phyloP scores from a whole-genome alignment of 352 stramenopile genomes.

The Phytophthora crassamura region DNA sequence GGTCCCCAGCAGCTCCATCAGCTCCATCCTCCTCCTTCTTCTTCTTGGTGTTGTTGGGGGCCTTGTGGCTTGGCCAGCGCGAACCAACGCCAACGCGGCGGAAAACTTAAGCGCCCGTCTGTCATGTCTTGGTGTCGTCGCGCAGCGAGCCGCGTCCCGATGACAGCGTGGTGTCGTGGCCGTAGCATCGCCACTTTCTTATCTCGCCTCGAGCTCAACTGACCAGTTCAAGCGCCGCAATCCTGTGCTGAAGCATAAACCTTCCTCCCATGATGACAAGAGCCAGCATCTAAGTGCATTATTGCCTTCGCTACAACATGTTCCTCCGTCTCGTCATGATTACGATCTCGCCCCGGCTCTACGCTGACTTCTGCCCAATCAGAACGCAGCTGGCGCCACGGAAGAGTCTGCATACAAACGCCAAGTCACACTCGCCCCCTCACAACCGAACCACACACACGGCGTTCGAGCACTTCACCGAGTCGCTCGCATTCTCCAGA shows the following conservation, averaged over 20 bases:
- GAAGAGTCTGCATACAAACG: constrained; percentile 31
- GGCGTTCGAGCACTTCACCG: constrained; percentile 12
- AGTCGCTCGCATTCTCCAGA: constrained; percentile 32
- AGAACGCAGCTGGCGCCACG: constrained; percentile 24
- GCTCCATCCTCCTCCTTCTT: too few species aligned
- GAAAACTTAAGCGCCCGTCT: not conserved
- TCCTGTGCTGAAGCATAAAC: constrained; percentile 9
- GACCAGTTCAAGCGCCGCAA: constrained; percentile 15
- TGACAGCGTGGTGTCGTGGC: constrained; percentile 11
- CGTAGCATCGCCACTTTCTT: constrained; percentile 26
- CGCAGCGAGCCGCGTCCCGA: constrained; percentile 1
- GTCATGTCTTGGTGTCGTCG: constrained; percentile 17
- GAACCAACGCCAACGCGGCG: not conserved
- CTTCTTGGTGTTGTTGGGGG: too few species aligned
- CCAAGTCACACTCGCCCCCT: constrained; percentile 10
- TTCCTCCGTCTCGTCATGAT: not conserved
- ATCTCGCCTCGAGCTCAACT: constrained; percentile 15
- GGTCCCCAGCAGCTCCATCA: too few species aligned
- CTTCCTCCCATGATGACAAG: not conserved
- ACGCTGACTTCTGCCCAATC: constrained; percentile 17
- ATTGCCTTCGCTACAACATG: not conserved
- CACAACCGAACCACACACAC: constrained; percentile 35
- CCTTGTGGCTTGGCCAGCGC: too few species aligned
- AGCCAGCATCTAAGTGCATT: too few species aligned
- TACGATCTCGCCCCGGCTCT: constrained; percentile 16